Evolutionary conservation across 495 filamentous ascomycete genomes (phyloP), one percentile per base, ranked within the genome.

Genomic region (Podospora pseudocomata): DNA sequence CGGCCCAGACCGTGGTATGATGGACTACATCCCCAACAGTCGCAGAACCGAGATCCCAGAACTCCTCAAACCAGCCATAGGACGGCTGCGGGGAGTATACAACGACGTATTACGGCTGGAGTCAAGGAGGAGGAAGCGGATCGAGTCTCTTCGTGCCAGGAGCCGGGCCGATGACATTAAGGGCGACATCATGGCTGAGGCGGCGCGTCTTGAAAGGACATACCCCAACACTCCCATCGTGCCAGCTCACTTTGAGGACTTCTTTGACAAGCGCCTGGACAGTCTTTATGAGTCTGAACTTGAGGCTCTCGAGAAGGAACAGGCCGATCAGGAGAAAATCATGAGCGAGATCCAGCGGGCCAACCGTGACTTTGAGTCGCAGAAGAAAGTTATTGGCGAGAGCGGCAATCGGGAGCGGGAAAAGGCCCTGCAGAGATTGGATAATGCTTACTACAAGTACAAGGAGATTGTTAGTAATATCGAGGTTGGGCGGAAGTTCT

Each of bases 371-470:
- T 98, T 99, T 74, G 85, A 89, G 56, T 80, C 81, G 71, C 73
- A 86, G 73, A 85, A 74, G 88, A 90, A 44, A 65, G 86, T 86
- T 30, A 85, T 84, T 19, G 93, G 92, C 2, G 92, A 94, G 71
- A 83, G 85, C 3, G 90, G 88, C 3, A 91, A 87, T 23, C 86
- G 86, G 60, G 92, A 96, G 71, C 86, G 95, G 26, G 94, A 97
- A 73, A 86, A 88, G 69, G 93, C 93, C 0, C 79, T 99, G 27
- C 95, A 99, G 76, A 87, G 87, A 56, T 83, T 99, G 23, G 94
- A 98, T 75, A 95, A 93, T 65, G 95, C 92, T 9, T 97, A 96
- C 75, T 85, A 92, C 78, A 95, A 93, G 79, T 97, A 97, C 79
- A 96, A 95, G 78, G 94, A 99, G 77, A 90, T 97, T 64, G 87